A percentile compares a stretch with the other conserved stretches of the same genome.
Conservation (phyloP, 208 protist species). For the Leishmania braziliensis region DNA sequence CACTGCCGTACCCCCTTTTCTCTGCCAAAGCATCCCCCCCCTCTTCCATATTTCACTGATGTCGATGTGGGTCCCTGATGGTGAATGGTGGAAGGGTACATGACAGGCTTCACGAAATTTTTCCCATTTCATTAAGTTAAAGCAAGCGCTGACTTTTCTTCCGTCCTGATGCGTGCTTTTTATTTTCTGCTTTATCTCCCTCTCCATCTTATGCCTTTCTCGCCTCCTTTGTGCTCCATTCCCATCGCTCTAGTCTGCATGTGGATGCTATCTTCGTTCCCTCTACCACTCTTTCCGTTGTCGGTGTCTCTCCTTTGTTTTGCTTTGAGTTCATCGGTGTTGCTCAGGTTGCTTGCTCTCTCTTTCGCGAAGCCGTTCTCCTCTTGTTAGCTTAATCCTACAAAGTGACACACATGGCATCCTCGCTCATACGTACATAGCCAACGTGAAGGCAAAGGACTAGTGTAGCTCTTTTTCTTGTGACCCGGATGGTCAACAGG, state of each 20-base stretch:
- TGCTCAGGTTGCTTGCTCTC: background rate
- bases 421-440: background rate
- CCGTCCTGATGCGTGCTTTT: background rate
- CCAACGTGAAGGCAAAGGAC: background rate
- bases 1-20: background rate
- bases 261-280: background rate
- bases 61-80: background rate
- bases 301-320: slow-evolving; percentile 3
- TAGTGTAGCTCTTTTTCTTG: background rate
- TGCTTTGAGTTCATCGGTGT: background rate
- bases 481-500: background rate
- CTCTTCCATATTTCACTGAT: background rate
- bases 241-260: background rate
- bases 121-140: background rate
- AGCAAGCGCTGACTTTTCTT: background rate
- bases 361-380: background rate
- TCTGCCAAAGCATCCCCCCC: background rate
- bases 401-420: background rate
- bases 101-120: background rate
- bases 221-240: background rate
- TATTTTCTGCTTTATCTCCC: background rate
- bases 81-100: background rate
- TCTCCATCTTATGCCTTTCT: background rate
- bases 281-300: background rate
- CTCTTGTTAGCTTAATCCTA: background rate